Conservation (phyloP, 768 basidiomycete genomes). For the Panaeolus cyanescens region DNA sequence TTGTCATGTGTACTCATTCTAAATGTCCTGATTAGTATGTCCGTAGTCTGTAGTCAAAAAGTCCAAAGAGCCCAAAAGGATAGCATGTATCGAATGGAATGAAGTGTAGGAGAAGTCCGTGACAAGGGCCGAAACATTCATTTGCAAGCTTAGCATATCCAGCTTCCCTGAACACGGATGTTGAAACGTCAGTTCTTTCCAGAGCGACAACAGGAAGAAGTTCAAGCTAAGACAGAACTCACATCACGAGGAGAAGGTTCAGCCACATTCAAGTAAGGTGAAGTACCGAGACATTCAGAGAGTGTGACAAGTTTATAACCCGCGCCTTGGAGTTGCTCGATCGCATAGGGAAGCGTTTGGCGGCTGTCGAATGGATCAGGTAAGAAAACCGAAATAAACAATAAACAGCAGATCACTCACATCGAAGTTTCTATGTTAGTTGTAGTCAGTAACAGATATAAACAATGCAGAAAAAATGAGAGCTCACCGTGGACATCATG, state of each 20-base stretch:
- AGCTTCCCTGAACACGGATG: background rate
- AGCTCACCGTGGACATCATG: constrained; percentile 37
- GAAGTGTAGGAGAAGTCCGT: background rate
- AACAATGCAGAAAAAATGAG: background rate
- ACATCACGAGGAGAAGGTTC: constrained; percentile 32
- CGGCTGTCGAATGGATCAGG: constrained; percentile 16
- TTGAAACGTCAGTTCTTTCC: constrained; percentile 1
- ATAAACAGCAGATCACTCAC: constrained; percentile 16
- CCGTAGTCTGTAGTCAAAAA: background rate
- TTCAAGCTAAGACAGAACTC: constrained; percentile 14
- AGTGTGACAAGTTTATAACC: constrained; percentile 46
- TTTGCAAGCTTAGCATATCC: background rate
- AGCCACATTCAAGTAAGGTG: constrained; percentile 36
- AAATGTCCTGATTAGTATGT: background rate
- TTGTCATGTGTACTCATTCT: no score
- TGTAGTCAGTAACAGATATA: background rate
- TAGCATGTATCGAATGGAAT: background rate
- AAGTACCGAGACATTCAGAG: constrained; percentile 41
- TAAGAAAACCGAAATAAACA: background rate
- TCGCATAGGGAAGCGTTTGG: constrained; percentile 40
- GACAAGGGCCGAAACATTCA: background rate
- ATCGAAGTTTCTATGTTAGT: constrained; percentile 18
- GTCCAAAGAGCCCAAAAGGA: background rate
- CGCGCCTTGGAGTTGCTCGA: constrained; percentile 34
- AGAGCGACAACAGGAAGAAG: background rate